Evolutionary conservation across 2,329 filamentous ascomycete species (phyloP), one percentile per base, ranked within the genome.

Genomic region (Malbranchea zuffiana): DNA sequence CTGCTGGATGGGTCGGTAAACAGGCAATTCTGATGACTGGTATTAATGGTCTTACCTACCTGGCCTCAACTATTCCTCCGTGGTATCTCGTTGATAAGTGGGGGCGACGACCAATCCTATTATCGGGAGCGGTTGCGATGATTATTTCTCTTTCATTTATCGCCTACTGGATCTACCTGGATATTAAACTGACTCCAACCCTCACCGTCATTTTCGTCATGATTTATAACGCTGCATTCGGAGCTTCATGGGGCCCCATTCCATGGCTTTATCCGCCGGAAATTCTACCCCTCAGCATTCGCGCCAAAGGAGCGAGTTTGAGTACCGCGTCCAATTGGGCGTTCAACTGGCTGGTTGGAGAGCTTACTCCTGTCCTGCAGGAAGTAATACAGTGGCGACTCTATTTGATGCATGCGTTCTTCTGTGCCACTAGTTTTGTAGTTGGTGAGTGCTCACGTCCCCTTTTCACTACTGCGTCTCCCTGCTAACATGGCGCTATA

Each of bases 251-350:
- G 90, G 90, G 90, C 12, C 90, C 90, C 1, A 93, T 98, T 44
- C 90, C 90, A 6, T 98, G 90, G 90, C 68, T 98, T 11, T 96
- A 96, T 59, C 90, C 90, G 10, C 90, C 90, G n/a, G 90, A 98
- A 69, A 98, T 98, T 63, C 70, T 98, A 28, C 90, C 90, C 3
- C 69, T 98, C 43, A 95, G 86, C 67, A 95, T 96, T 56, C 80
- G 90, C 52, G 93, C 88, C 42, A 96, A 96, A 69, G 90, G 90
- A 43, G 88, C 90, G 37, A 94, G 86, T 71, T 63, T 98, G 57
- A 95, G 88, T 43, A 96, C 90, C 1, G 90, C 90, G 12, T 80
- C 87, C 20, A 98, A 98, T 57, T 98, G 90, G 90, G 86, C 88
- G 1, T 94, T 90, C 63, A 98, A 98, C 63, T 98, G 86, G 82